phyloP scores from a whole-genome alignment of 2,329 filamentous ascomycete genomes.

The Aphanocladium album region DNA sequence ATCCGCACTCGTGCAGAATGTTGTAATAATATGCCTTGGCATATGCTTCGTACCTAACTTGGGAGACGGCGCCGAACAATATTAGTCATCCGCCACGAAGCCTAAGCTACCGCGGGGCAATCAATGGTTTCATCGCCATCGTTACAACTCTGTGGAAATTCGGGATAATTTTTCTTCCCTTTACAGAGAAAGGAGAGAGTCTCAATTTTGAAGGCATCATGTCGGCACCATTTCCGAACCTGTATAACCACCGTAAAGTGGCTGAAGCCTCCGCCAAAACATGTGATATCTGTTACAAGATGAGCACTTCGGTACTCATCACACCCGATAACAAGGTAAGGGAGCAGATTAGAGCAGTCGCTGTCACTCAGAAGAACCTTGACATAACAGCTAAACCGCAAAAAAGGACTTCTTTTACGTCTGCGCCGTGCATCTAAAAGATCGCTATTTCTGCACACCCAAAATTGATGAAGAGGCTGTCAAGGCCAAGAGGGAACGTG shows the following conservation, averaged over 20 bases:
- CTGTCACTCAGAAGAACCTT: not conserved
- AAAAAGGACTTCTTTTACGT: slow-evolving; percentile 82
- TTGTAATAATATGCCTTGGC: too few species aligned
- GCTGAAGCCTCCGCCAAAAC: slow-evolving; percentile 77
- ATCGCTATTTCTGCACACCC: slow-evolving; percentile 72
- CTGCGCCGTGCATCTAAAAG: slow-evolving; percentile 76
- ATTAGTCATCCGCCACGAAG: slow-evolving; percentile 6
- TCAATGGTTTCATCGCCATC: not conserved
- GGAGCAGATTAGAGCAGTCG: not conserved
- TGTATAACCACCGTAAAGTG: slow-evolving; percentile 81
- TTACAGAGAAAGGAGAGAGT: not conserved
- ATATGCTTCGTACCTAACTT: too few species aligned
- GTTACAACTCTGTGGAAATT: not conserved
- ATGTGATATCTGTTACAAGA: slow-evolving; percentile 90
- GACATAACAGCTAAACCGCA: slow-evolving; percentile 11
- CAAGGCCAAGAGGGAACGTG: slow-evolving; percentile 56
- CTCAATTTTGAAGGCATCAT: slow-evolving; percentile 24
- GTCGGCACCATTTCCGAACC: slow-evolving; percentile 59
- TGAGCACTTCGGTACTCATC: slow-evolving; percentile 79
- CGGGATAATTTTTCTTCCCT: not conserved
- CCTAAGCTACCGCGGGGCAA: not conserved
- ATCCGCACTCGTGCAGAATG: too few species aligned
- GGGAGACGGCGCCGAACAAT: too few species aligned
- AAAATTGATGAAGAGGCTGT: slow-evolving; percentile 64
- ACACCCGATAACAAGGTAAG: slow-evolving; percentile 81